phyloP scores from a whole-genome alignment of 441 rosid species.

The Corymbia calophylla region DNA sequence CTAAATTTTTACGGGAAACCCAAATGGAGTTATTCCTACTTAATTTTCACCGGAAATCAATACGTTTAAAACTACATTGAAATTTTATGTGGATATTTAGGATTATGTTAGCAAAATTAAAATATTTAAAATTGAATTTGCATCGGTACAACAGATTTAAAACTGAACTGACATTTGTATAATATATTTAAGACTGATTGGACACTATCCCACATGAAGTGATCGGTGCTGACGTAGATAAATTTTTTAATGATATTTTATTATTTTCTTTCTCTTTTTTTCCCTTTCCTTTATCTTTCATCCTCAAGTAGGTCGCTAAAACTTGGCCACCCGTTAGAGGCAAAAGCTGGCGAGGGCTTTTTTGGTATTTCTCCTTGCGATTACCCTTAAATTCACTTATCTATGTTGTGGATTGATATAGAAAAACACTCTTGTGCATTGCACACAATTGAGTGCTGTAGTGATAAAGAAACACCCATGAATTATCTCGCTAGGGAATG shows the following conservation, averaged over 20 bases:
- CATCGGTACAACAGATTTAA: accelerated
- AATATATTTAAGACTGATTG: accelerated
- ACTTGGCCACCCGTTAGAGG: accelerated
- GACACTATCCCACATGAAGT: too few relatives aligned
- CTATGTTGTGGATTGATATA: not conserved
- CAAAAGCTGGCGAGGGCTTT: accelerated
- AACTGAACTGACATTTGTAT: accelerated
- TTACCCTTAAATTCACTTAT: not conserved
- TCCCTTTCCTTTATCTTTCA: not conserved
- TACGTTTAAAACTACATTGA: accelerated
- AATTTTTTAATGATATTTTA: too few relatives aligned
- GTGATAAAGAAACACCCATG: not conserved
- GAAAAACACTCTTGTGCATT: not conserved
- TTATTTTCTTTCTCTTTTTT: too few relatives aligned
- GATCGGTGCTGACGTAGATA: too few relatives aligned
- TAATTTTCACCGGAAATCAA: too few relatives aligned
- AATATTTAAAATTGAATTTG: accelerated
- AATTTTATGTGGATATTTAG: not conserved
- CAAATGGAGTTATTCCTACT: accelerated
- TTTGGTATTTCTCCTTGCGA: accelerated
- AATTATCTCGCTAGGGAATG: not conserved
- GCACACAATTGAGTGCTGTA: not conserved
- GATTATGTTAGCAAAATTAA: accelerated
- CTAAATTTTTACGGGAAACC: accelerated
- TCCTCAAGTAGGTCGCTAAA: not conserved